Evolutionary conservation across 108 stramenopile genomes (phyloP).

Genomic region (Cyclotella distinguenda): DNA sequence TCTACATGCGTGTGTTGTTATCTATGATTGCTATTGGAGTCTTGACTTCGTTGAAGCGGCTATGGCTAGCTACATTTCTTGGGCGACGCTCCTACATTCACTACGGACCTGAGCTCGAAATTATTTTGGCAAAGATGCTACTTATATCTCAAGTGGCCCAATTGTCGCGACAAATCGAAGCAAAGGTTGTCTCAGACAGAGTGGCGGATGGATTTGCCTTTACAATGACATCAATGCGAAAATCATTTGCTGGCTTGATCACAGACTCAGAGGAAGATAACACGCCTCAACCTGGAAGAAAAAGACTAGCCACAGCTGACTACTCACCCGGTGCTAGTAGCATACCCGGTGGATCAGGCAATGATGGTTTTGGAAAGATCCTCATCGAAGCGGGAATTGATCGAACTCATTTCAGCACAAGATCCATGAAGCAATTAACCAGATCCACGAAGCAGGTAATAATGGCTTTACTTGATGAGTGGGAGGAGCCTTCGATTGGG

Average conservation of each 20-base stretch:
- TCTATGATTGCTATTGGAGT: conserved; percentile 50
- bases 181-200: conserved; percentile 3
- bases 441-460: conserved; percentile 27
- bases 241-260: conserved; percentile 15
- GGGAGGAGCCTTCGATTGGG: conserved; percentile 36
- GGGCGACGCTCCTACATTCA: conserved; percentile 50
- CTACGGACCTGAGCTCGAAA: conserved; percentile 57
- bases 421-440: neutral
- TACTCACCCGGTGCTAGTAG: neutral
- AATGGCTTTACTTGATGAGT: conserved; percentile 41
- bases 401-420: neutral
- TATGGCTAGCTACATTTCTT: conserved; percentile 58
- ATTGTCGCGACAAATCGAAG: conserved; percentile 39
- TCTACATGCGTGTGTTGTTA: conserved; percentile 46
- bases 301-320: neutral
- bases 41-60: conserved; percentile 61
- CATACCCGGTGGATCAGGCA: neutral
- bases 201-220: conserved; percentile 18
- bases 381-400: conserved; percentile 15
- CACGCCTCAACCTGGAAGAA: neutral
- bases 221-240: conserved; percentile 10
- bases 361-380: conserved; percentile 30
- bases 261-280: conserved; percentile 32
- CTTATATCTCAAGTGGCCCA: conserved; percentile 53
- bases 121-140: conserved; percentile 63